These are phyloP conservation scores for Wallacemonas sp. DNA, from an alignment of 208 protist species.

Conservation along the genomic window DNA sequence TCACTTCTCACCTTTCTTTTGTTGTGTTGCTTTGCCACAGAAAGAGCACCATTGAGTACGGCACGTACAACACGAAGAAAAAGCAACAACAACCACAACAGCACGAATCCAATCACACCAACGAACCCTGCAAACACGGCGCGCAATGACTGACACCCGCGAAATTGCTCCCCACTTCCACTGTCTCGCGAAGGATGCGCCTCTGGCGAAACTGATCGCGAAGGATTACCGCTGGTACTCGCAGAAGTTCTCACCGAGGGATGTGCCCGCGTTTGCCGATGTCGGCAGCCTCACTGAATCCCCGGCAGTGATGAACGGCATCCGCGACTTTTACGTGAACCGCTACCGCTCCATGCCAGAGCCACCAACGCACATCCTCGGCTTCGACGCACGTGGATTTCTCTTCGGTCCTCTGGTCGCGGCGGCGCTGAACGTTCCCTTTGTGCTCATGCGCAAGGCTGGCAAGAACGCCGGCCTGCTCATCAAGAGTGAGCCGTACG, in stretches of 20 bases:
- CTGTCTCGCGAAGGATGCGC: slow-evolving; percentile 41
- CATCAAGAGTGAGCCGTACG: slow-evolving; percentile 84
- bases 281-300: slow-evolving; percentile 86
- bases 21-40: no score
- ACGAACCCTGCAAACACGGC: no score
- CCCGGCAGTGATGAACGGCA: slow-evolving; percentile 62
- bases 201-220: slow-evolving; percentile 46
- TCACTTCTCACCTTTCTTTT: no score
- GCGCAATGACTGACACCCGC: neutral
- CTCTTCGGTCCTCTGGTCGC: slow-evolving; percentile 89
- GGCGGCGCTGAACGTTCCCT: slow-evolving; percentile 83
- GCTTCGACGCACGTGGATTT: slow-evolving; percentile 92
- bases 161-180: slow-evolving; percentile 50
- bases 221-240: slow-evolving; percentile 89
- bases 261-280: slow-evolving; percentile 90
- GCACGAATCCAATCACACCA: no score
- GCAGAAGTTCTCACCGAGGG: slow-evolving; percentile 83
- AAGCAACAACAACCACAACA: no score
- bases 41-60: no score
- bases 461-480: slow-evolving; percentile 86
- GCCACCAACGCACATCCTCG: slow-evolving; percentile 78
- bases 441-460: slow-evolving; percentile 92
- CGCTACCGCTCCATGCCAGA: slow-evolving; percentile 70
- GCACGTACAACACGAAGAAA: no score
- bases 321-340: slow-evolving; percentile 83